Evolutionary conservation across 2,329 filamentous ascomycete species (phyloP), one percentile per base, ranked within the genome.

Genomic region (Pseudocercospora eumusae): DNA sequence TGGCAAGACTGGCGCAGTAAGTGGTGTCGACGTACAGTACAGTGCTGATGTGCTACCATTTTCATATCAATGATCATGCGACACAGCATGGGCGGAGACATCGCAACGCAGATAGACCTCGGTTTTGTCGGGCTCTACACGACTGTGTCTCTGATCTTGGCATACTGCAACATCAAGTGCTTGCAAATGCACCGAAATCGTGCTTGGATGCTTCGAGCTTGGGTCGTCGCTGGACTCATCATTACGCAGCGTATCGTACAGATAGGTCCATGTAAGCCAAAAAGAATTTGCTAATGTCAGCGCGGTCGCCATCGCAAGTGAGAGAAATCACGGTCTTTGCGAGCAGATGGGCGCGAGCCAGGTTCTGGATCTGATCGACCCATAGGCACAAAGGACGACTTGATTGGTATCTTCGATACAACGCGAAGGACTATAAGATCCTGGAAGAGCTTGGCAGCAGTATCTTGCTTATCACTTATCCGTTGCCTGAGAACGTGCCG

Each of bases 151-250:
- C 70, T 84, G 28, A 64, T 68, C 0, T 61, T 87, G 54, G 82
- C 84, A 1, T 81, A 80, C 27, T 75, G 81, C 69, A 86, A 86
- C 64, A 81, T 88, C 72, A 86, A 84, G 70, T 75, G 77, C 2
- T 72, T 87, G 1, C 84, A 87, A 68, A 84, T 89, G 49, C 84
- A 87, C 36, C 81, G 87, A 68, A 85, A 88, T 63, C 79, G 85
- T 1, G 83, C 83, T 2, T 88, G 84, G 85, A 88, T 88, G 85
- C 68, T 88, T 33, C 73, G 85, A 28, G 77, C 62, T 13, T 67
- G 62, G 66, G 18, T 58, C 27, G 25, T 50, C 1, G 44, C 44
- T 10, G 56, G 23, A 20, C 20, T n/a, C 23, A 45, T 47, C 25
- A 58, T 58, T 9, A 58, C 56, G 10, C 56, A 49, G 20, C 42